These are phyloP conservation scores for Colletotrichum aenigma DNA, from an alignment of 2,329 filamentous ascomycete species.

Conservation along the genomic window DNA sequence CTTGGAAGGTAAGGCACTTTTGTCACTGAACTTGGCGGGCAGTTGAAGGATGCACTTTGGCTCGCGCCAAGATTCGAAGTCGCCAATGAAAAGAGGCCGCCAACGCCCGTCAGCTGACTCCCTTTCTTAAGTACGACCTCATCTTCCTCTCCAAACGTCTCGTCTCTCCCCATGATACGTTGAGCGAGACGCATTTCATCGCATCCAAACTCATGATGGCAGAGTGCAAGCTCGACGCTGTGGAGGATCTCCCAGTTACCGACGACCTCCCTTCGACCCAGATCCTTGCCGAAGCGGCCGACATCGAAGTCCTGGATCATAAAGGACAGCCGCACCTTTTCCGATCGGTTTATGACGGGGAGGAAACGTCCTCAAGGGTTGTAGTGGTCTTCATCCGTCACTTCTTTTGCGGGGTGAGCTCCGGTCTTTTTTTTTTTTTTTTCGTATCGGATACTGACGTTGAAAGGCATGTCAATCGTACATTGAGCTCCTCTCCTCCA, in stretches of 20 bases:
- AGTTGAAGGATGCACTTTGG: neutral
- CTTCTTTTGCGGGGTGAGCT: neutral
- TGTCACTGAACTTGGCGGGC: neutral
- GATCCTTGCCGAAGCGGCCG: neutral
- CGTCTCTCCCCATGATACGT: neutral
- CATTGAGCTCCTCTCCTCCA: neutral
- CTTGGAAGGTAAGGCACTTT: neutral
- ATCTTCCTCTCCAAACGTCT: neutral
- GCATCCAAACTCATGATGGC: neutral
- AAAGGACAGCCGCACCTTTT: neutral
- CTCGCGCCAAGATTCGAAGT: neutral
- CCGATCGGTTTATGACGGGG: neutral
- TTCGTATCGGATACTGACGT: neutral
- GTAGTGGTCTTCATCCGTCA: neutral
- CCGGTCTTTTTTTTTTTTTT: neutral
- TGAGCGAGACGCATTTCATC: neutral
- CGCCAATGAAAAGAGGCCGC: neutral
- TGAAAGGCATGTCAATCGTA: neutral
- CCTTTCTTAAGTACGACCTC: neutral
- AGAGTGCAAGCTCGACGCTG: neutral
- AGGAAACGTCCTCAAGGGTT: neutral
- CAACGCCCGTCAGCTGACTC: neutral
- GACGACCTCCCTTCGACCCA: neutral
- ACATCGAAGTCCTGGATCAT: neutral
- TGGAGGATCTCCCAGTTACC: neutral